Conservation (phyloP, 139 green algal species). For the Coelastrella sp. region DNA sequence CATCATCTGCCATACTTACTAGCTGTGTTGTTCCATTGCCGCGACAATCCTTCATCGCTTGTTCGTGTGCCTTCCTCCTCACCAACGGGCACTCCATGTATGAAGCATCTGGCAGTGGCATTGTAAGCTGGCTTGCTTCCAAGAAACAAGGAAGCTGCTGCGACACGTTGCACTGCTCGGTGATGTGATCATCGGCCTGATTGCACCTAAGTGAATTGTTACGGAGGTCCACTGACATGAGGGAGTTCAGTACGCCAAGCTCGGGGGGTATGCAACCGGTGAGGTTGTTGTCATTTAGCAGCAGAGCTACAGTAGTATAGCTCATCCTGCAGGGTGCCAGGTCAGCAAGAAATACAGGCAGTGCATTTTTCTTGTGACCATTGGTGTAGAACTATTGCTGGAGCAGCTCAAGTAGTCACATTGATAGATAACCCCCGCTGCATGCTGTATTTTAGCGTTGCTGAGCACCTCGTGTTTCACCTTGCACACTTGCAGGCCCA, state of each 20-base stretch:
- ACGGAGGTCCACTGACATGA: neutral
- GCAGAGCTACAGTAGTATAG: neutral
- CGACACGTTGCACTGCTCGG: neutral
- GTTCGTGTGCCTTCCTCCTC: neutral
- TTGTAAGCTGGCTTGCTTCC: neutral
- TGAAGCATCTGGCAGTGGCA: neutral
- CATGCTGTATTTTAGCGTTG: too few species aligned
- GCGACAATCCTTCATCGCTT: neutral
- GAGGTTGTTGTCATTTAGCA: conserved; percentile 17
- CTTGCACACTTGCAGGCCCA: too few species aligned
- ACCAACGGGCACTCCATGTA: conserved; percentile 19
- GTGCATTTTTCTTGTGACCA: neutral
- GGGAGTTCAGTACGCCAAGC: neutral
- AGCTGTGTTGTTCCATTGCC: neutral
- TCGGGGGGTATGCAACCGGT: neutral
- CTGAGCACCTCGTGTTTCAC: too few species aligned
- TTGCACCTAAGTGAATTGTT: neutral
- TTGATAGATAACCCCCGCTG: neutral
- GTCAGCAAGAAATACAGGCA: too few species aligned
- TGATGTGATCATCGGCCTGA: neutral
- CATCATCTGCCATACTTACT: neutral
- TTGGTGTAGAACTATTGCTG: neutral
- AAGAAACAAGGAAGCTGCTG: conserved; percentile 39
- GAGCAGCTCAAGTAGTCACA: neutral
- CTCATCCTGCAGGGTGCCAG: neutral